Percentiles rank a stretch among this genome's conserved stretches.
Evolutionary conservation across 2,329 filamentous ascomycete genomes (phyloP).

Genomic region (Xenosphaeropsis pyriputrescens): DNA sequence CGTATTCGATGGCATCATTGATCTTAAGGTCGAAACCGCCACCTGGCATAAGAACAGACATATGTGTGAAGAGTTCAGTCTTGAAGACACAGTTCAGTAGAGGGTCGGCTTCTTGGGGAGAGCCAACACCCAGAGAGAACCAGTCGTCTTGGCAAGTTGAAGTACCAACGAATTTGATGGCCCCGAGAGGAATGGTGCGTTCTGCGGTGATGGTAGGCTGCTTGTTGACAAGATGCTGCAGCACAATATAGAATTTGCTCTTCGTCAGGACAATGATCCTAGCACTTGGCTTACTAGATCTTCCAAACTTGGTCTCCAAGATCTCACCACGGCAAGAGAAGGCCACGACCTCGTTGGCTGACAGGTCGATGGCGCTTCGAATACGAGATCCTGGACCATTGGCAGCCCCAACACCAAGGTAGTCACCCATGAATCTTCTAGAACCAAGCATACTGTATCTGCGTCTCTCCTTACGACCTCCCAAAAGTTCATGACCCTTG

Average conservation of each 20-base stretch:
- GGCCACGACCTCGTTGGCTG: conserved; percentile 56
- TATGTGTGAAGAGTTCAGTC: conserved; percentile 91
- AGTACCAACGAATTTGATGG: conserved; percentile 75
- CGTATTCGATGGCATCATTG: conserved; percentile 77
- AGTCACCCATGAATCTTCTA: conserved; percentile 86
- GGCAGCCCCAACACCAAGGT: conserved; percentile 72
- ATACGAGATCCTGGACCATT: conserved; percentile 72
- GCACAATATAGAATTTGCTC: conserved; percentile 78
- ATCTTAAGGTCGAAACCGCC: conserved; percentile 74
- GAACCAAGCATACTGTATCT: conserved; percentile 86
- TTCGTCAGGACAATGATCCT: conserved; percentile 74
- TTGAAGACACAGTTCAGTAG: conserved; percentile 88
- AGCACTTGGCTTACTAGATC: conserved; percentile 85
- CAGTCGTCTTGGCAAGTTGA: conserved; percentile 86
- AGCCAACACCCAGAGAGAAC: conserved; percentile 88
- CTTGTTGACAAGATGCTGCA: conserved; percentile 68
- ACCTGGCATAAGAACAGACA: conserved; percentile 58
- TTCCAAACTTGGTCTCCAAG: conserved; percentile 86
- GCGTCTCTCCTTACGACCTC: conserved; percentile 77
- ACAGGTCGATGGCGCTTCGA: conserved; percentile 57
- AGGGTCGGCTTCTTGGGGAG: conserved; percentile 84
- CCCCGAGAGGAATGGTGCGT: conserved; percentile 65
- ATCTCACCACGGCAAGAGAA: conserved; percentile 90
- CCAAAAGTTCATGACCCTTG: conserved; percentile 69
- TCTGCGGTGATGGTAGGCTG: conserved; percentile 73